phyloP scores from a whole-genome alignment of 2,329 filamentous ascomycete species.

The Penicillium palitans region DNA sequence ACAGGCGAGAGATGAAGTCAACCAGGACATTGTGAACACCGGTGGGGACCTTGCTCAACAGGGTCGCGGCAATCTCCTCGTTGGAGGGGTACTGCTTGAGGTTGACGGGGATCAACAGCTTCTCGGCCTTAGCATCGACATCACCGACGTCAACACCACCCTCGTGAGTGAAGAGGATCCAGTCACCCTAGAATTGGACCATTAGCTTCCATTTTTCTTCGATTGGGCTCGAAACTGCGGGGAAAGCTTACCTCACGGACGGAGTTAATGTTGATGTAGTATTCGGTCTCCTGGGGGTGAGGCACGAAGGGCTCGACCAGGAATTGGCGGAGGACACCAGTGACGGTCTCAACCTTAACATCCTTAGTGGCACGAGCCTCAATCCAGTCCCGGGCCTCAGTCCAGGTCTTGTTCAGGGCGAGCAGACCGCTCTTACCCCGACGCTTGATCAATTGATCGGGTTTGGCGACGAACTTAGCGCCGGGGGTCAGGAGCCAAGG shows the following conservation, averaged over 20 bases:
- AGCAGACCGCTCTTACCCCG: slow-evolving; percentile 98
- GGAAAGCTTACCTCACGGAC: slow-evolving; percentile 86
- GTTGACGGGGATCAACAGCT: slow-evolving; percentile 95
- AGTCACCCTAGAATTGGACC: slow-evolving; percentile 72
- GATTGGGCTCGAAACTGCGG: neutral
- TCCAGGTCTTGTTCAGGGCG: slow-evolving; percentile 95
- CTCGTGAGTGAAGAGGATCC: slow-evolving; percentile 99
- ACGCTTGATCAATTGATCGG: slow-evolving; percentile 99
- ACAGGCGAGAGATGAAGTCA: slow-evolving; percentile 97
- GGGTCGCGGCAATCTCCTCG: slow-evolving; percentile 78
- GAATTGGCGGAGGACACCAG: slow-evolving; percentile 89
- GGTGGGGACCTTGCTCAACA: slow-evolving; percentile 90
- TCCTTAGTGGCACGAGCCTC: slow-evolving; percentile 86
- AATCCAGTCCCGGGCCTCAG: slow-evolving; percentile 92
- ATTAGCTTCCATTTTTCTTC: slow-evolving; percentile 23
- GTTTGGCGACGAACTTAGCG: slow-evolving; percentile 96
- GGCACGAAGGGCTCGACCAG: slow-evolving; percentile 98
- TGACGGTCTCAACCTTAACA: slow-evolving; percentile 88
- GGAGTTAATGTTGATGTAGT: slow-evolving; percentile 99
- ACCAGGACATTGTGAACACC: slow-evolving; percentile 97
- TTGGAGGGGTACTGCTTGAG: slow-evolving; percentile 94
- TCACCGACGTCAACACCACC: slow-evolving; percentile 99
- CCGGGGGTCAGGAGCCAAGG: slow-evolving; percentile 85
- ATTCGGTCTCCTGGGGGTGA: slow-evolving; percentile 92
- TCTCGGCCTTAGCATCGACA: slow-evolving; percentile 98